These are phyloP conservation scores for Pulicaria dysenterica DNA, from an alignment of 129 eudicot species.

Conservation along the genomic window DNA sequence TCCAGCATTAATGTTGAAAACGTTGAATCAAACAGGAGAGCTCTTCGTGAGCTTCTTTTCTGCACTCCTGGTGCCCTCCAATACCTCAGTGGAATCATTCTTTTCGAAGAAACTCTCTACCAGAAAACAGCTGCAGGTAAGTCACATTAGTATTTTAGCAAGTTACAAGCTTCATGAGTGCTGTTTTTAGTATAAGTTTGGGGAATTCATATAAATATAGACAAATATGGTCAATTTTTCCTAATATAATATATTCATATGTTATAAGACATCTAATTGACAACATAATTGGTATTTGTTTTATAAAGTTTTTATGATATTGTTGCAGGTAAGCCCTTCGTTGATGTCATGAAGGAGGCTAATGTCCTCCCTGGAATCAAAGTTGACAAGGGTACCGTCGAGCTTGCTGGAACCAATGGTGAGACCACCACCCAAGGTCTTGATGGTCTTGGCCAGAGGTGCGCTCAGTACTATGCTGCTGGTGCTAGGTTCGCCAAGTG, in stretches of 20 bases:
- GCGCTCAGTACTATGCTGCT: constrained; percentile 52
- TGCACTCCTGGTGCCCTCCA: constrained; percentile 59
- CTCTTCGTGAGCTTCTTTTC: constrained; percentile 67
- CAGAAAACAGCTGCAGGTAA: constrained; percentile 63
- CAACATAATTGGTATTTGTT: no score
- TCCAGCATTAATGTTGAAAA: constrained; percentile 61
- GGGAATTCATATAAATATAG: no score
- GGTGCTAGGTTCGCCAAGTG: constrained; percentile 72
- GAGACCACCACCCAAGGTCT: constrained; percentile 71
- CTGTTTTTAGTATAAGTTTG: no score
- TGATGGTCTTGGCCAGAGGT: constrained; percentile 51
- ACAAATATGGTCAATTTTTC: no score
- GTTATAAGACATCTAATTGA: no score
- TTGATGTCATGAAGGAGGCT: constrained; percentile 58
- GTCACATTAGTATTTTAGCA: not conserved
- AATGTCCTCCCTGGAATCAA: constrained; percentile 63
- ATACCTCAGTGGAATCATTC: constrained; percentile 61
- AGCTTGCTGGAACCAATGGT: constrained; percentile 62
- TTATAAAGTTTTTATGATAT: not conserved
- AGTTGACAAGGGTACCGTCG: constrained; percentile 65
- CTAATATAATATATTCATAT: no score
- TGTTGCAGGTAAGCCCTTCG: constrained; percentile 52
- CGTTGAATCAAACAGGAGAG: constrained; percentile 53
- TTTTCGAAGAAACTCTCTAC: constrained; percentile 65
- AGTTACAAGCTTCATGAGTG: no score